Evolutionary conservation across 768 basidiomycete genomes (phyloP).

Genomic region (Podaxis pistillaris): DNA sequence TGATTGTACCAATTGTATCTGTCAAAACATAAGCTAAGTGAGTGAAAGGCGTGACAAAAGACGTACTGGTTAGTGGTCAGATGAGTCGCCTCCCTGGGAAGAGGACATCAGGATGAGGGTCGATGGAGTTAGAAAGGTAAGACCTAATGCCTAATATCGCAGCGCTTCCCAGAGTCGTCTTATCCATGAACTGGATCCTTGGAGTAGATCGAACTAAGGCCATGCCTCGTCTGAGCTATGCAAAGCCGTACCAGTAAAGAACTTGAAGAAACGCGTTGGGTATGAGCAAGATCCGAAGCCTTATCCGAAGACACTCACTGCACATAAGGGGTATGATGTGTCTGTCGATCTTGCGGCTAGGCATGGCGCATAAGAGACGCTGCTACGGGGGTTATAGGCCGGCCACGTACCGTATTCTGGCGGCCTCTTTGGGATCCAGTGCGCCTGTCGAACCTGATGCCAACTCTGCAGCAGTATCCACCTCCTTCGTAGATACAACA

Average conservation of each 20-base stretch:
- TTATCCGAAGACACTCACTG: constrained; percentile 38
- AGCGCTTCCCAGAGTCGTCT: constrained; percentile 64
- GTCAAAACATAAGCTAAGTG: neutral
- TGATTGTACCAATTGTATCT: constrained; percentile 64
- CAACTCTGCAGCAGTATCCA: constrained; percentile 64
- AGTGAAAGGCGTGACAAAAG: neutral
- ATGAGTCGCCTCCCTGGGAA: constrained; percentile 52
- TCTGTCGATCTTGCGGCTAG: constrained; percentile 59
- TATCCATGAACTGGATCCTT: constrained; percentile 81
- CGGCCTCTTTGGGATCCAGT: constrained; percentile 52
- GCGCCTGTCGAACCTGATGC: constrained; percentile 41
- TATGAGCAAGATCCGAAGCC: neutral
- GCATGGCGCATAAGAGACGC: neutral
- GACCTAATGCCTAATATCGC: constrained; percentile 73
- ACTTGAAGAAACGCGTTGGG: constrained; percentile 29
- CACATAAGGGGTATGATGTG: constrained; percentile 74
- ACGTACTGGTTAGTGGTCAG: constrained; percentile 63
- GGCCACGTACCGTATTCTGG: constrained; percentile 45
- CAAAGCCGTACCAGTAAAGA: constrained; percentile 49
- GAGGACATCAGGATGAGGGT: neutral
- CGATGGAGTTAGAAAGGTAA: neutral
- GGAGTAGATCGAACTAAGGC: neutral
- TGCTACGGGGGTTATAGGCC: neutral
- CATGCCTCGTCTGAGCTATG: neutral
- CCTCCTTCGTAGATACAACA: constrained; percentile 40